Evolutionary conservation across 202 grass and related monocot genomes (phyloP), one percentile per base, ranked within the genome.

Genomic region (Setaria viridis): DNA sequence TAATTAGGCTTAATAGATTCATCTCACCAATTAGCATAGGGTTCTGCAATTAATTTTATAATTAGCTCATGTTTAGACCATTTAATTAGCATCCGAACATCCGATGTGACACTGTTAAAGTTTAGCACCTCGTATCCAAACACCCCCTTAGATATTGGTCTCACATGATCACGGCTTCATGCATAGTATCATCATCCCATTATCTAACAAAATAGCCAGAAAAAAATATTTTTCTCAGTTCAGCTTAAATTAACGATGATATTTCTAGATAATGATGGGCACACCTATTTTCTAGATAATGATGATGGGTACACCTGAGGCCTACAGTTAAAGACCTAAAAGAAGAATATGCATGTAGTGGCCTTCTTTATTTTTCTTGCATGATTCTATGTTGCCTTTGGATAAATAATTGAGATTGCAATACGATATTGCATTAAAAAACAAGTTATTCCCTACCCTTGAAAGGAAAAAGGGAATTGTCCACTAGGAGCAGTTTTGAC

Each of bases 251-350:
- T 67, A 62, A 82, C 41, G 17, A 21, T 46, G 39, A 41, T 41
- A 41, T 39, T 50, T 67, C 37, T 21, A 47, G 87, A 63, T 56
- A 45, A 90, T 74, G 88, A 87, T 79, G 78, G 84, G 59, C 79
- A 90, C 80, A 59, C 42, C 43, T 87, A 41, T 37, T 39, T 50
- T 73, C 37, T 17, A 47, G 87, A 63, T 56, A 45, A 90, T 74
- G 88, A 87, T 41, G 39, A 41, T 79, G 78, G 84, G 59, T 83
- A 90, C 80, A 59, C 42, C 33, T 87, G 74, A 83, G 84, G 84
- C 80, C 67, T 74, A 83, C 67, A 83, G 84, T 78, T 90, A 79
- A 90, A 86, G 88, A 20, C 69, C 9, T 74, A 21, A 60, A 83
- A 62, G 51, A 72, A n/a, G 15, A 67, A n/a, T 41, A 41, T 60